Evolutionary conservation across 148 eudicot species (phyloP).

Genomic region (Cornus suecica): DNA sequence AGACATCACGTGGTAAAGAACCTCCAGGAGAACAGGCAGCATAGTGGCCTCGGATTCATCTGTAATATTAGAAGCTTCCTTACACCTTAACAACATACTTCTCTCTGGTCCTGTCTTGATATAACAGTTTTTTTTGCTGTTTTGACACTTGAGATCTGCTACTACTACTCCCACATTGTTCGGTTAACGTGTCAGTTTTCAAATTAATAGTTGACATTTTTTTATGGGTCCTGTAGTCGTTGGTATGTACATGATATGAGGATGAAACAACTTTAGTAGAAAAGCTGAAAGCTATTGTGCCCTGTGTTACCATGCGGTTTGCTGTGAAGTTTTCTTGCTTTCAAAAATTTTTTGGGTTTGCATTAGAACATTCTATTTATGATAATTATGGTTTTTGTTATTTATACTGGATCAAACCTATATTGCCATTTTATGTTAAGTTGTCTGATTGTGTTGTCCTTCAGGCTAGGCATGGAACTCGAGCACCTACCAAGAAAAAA

Average conservation of each 20-base stretch:
- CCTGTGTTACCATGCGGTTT: no score
- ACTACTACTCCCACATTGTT: no score
- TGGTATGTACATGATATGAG: no score
- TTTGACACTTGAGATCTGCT: constrained; percentile 1
- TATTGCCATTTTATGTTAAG: not conserved
- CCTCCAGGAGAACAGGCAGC: not conserved
- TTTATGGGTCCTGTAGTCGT: no score
- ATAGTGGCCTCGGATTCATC: not conserved
- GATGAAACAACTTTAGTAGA: no score
- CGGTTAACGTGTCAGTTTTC: no score
- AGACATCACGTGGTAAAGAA: not conserved
- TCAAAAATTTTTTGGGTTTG: not conserved
- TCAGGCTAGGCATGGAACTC: constrained; percentile 97
- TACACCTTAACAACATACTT: not conserved
- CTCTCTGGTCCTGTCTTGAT: not conserved
- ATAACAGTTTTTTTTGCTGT: not conserved
- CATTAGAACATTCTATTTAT: not conserved
- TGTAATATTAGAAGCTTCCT: not conserved
- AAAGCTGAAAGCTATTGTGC: no score
- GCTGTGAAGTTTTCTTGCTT: not conserved
- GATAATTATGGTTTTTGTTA: not conserved
- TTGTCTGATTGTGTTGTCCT: constrained; percentile 14
- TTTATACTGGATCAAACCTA: not conserved
- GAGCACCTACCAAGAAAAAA: constrained; percentile 91
- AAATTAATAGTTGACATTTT: no score